Evolutionary conservation across 2,329 filamentous ascomycete species (phyloP).

Genomic region (Aspergillus nomiae): DNA sequence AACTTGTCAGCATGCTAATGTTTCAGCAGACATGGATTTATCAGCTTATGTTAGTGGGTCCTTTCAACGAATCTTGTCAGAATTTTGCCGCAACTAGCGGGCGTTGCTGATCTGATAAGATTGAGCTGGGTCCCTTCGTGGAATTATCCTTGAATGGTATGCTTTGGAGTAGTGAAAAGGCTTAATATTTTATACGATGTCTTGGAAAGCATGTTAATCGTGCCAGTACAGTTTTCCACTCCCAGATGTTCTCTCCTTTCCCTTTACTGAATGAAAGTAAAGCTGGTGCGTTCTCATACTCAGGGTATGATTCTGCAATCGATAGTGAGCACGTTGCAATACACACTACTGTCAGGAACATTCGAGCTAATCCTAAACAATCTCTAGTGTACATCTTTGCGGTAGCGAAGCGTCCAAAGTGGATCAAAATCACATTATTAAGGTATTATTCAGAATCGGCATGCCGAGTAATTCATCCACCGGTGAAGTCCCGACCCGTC

Average conservation of each 20-base stretch:
- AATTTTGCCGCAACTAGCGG: background rate
- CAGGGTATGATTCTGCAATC: background rate
- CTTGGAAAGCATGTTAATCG: background rate
- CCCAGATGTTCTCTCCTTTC: background rate
- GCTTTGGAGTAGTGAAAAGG: no score
- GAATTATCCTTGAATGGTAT: background rate
- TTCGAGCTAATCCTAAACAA: background rate
- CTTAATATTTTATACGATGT: background rate
- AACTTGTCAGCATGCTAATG: background rate
- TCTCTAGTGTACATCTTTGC: background rate
- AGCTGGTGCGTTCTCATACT: background rate
- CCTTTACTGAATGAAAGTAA: background rate
- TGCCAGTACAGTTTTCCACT: background rate
- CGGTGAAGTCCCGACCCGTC: background rate
- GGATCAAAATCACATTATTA: background rate
- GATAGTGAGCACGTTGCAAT: background rate
- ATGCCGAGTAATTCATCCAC: background rate
- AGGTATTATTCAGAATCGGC: conserved; percentile 3
- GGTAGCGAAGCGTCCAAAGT: background rate
- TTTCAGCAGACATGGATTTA: background rate
- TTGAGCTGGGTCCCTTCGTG: background rate
- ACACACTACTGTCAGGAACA: conserved; percentile 2
- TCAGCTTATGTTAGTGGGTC: background rate
- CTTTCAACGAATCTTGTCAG: background rate
- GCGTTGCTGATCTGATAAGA: background rate